A percentile compares a stretch with the other conserved stretches of the same genome.
Evolutionary conservation across 73 alveolate genomes (phyloP).

Genomic region (Paramecium bursaria): DNA sequence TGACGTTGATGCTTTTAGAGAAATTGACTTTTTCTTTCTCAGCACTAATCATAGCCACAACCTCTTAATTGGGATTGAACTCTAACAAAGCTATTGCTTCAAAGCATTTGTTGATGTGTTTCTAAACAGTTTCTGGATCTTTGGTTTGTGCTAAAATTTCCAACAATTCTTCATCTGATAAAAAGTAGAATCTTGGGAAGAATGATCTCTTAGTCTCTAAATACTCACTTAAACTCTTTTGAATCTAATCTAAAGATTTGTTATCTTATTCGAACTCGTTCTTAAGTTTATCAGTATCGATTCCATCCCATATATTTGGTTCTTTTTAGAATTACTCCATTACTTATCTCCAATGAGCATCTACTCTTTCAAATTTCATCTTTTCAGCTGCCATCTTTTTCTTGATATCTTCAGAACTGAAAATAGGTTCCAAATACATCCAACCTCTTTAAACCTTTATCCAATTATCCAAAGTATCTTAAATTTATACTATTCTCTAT

Average conservation of each 20-base stretch:
- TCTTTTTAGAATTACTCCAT: constrained; percentile 82
- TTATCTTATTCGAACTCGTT: constrained; percentile 89
- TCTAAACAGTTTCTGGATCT: constrained; percentile 95
- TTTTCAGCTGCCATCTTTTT: constrained; percentile 92
- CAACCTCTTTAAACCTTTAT: constrained; percentile 96
- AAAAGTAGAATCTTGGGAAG: constrained; percentile 96
- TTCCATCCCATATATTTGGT: constrained; percentile 71
- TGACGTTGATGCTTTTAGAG: constrained; percentile 87
- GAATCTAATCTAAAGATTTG: constrained; percentile 95
- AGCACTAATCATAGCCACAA: constrained; percentile 89
- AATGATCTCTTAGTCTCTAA: constrained; percentile 96
- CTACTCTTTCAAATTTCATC: constrained; percentile 90
- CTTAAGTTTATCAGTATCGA: constrained; percentile 78
- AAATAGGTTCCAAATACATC: constrained; percentile 99
- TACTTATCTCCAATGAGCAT: constrained; percentile 94
- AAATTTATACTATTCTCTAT: constrained; percentile 81
- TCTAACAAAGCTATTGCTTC: constrained; percentile 95
- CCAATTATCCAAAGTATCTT: constrained; percentile 89
- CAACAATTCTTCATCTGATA: constrained; percentile 97
- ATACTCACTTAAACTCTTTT: constrained; percentile 97
- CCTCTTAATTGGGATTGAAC: constrained; percentile 67
- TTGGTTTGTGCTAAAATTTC: constrained; percentile 97
- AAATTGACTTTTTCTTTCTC: constrained; percentile 93
- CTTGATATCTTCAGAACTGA: constrained; percentile 98
- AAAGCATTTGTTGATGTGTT: constrained; percentile 97